Base-by-base conservation (phyloP, 2,329 filamentous ascomycete genomes). In the Aspergillus sclerotialis region DNA sequence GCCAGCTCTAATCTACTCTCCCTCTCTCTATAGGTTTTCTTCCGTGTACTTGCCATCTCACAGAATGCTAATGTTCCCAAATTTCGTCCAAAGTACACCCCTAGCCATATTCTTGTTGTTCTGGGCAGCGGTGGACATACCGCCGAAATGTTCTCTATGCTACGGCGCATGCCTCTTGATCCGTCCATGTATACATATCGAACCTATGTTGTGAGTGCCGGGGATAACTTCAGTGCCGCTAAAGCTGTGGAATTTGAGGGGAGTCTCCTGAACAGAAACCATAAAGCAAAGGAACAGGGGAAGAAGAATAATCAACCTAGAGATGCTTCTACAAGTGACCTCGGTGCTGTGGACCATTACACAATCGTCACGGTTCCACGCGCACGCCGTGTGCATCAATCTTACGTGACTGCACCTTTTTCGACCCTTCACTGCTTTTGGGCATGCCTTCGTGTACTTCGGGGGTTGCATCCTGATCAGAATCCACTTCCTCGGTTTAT, bases 81-180 rank as follows among this genome's bases (percentile, higher is more conserved):
- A 50, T 48, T 47, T 39, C 56, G 57, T 30, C 38, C 40, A 14
- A 51, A 35, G 31, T 38, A 47, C 32, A 39, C 40, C 4, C 65
- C 67, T 16, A 68, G 70, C 5, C 78, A 89, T 58, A 68, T 88
- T 35, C 69, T 94, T 19, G 75, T 94, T 43, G 80, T 96, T 16
- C 81, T 96, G 15, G 92, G 92, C 33, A 93, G 85, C 3, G 92
- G 92, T 19, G 92, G 92, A 1, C 92, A 98, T 63, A 95, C 92
- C 1, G 81, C 87, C 30, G 92, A 98, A 63, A 94, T 98, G 84
- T 72, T 94, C 43, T 79, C 82, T 52, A 84, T 95, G 68, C 76
- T 98, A 70, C 46, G 75, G 73, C 45, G 75, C 74, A 52, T 69
- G 67, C 38, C 62, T 63, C 25, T 70, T 26, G 50, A 63, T 28